Conservation (phyloP, 75 land plant genomes). For the Selaginella tamariscina region DNA sequence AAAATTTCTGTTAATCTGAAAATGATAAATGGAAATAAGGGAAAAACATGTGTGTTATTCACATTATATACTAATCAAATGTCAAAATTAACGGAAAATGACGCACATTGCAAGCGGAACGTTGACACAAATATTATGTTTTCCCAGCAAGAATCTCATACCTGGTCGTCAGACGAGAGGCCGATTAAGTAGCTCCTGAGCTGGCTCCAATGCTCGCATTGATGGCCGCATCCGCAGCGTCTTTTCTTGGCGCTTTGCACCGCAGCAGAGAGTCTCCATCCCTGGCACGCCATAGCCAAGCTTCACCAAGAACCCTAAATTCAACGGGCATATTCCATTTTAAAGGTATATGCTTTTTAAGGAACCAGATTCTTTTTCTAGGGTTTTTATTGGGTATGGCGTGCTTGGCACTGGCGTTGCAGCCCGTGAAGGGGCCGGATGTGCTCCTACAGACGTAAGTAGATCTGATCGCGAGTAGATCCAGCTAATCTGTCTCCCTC, state of each 20-base stretch:
- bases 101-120: too few species aligned
- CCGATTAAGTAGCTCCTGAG: background rate
- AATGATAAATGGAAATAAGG: too few species aligned
- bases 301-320: background rate
- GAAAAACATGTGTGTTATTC: too few species aligned
- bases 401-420: constrained; percentile 79
- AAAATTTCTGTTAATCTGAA: too few species aligned
- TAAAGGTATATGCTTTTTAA: too few species aligned
- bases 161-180: background rate
- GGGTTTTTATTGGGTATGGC: constrained; percentile 44
- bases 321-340: background rate
- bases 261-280: background rate
- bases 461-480: background rate
- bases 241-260: background rate
- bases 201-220: background rate
- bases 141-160: background rate
- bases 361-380: background rate
- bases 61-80: too few species aligned
- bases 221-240: background rate
- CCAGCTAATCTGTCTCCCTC: too few species aligned
- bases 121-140: background rate
- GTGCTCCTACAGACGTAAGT: constrained; percentile 69
- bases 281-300: background rate
- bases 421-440: constrained; percentile 80
- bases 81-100: too few species aligned